Evolutionary conservation across 1,139 yeast genomes (phyloP).

Genomic region (Pichia inconspicua): DNA sequence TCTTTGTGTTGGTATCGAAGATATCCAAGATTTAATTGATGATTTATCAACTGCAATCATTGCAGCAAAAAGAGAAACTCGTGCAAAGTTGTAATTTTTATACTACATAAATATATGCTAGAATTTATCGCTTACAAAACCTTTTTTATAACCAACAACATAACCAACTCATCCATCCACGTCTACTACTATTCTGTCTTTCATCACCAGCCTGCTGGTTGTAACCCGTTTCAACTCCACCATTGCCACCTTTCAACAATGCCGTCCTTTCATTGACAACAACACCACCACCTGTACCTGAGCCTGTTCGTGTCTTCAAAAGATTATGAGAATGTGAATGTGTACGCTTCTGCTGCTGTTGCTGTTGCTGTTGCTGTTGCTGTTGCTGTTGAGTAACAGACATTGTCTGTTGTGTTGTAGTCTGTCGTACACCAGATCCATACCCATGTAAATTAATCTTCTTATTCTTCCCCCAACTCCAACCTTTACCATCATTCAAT

Average conservation of each 20-base stretch:
- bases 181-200: background rate
- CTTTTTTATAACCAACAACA: conserved; percentile 6
- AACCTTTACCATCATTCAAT: conserved; percentile 84
- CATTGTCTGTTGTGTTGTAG: conserved; percentile 10
- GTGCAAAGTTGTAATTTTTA: conserved; percentile 7
- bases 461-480: conserved; percentile 77
- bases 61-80: conserved; percentile 32
- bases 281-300: background rate
- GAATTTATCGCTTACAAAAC: background rate
- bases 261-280: background rate
- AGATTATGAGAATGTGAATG: background rate
- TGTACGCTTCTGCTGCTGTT: background rate
- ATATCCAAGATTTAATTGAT: conserved; percentile 54
- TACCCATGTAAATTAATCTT: conserved; percentile 90
- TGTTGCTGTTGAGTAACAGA: conserved; percentile 8
- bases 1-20: conserved; percentile 82
- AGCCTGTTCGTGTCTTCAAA: conserved; percentile 3
- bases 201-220: conserved; percentile 1
- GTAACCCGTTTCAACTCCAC: background rate
- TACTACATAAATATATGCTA: background rate
- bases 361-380: conserved; percentile 2
- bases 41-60: conserved; percentile 68
- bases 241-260: background rate
- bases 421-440: conserved; percentile 38
- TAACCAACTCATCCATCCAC: conserved; percentile 5